Evolutionary conservation across 2,329 filamentous ascomycete genomes (phyloP).

Genomic region (Pseudopithomyces maydicus): DNA sequence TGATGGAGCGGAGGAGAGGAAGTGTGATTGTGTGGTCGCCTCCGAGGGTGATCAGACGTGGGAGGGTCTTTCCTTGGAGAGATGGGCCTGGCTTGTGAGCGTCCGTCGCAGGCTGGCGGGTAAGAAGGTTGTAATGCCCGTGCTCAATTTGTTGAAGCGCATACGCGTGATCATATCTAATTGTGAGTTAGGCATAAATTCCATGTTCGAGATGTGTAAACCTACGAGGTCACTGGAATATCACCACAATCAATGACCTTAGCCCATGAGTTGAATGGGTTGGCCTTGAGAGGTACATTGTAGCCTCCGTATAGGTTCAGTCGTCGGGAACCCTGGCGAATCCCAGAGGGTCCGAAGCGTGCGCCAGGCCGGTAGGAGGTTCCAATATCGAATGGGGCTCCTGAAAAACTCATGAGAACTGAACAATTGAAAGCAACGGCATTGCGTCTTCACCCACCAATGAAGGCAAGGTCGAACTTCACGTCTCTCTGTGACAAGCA

Average conservation of each 20-base stretch:
- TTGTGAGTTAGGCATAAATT: neutral
- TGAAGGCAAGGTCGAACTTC: constrained; percentile 84
- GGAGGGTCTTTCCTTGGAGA: constrained; percentile 75
- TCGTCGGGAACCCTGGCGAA: constrained; percentile 79
- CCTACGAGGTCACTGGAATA: constrained; percentile 79
- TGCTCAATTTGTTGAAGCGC: constrained; percentile 85
- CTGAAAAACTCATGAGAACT: constrained; percentile 47
- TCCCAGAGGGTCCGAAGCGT: constrained; percentile 82
- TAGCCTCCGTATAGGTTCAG: constrained; percentile 89
- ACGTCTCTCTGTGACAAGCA: constrained; percentile 73
- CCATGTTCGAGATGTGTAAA: constrained; percentile 35
- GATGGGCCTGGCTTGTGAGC: constrained; percentile 70
- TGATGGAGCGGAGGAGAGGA: constrained; percentile 61
- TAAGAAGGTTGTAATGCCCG: constrained; percentile 77
- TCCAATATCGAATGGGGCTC: constrained; percentile 83
- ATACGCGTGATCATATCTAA: constrained; percentile 79
- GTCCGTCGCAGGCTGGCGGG: constrained; percentile 71
- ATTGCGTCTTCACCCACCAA: constrained; percentile 58
- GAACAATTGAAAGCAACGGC: neutral
- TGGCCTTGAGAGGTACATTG: constrained; percentile 79
- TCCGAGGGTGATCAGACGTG: constrained; percentile 77
- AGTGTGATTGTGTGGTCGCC: constrained; percentile 66
- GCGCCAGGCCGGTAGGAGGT: constrained; percentile 85
- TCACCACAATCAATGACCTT: constrained; percentile 83
- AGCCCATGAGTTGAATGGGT: constrained; percentile 82